These are phyloP conservation scores for Rhododendron simsii DNA, from an alignment of 148 eudicot genomes.

Conservation along the genomic window DNA sequence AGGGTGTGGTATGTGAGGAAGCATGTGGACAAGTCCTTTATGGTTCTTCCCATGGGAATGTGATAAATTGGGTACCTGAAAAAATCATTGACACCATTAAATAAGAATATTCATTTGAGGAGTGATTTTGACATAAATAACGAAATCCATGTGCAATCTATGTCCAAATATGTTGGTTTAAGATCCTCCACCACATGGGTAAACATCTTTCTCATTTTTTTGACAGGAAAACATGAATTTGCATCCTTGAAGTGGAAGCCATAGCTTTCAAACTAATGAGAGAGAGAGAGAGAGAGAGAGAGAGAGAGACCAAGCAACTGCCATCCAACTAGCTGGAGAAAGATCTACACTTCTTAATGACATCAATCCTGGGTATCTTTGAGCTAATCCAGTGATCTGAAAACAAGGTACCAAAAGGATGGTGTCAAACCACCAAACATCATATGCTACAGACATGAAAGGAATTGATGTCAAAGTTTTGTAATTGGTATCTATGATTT, in stretches of 20 bases:
- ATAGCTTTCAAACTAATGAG: neutral
- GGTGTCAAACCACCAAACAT: constrained; percentile 1
- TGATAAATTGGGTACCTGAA: constrained; percentile 96
- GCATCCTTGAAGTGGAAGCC: neutral
- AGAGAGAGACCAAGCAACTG: constrained; percentile 65
- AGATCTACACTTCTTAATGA: constrained; percentile 82
- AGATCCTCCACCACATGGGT: neutral
- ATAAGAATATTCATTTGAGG: neutral
- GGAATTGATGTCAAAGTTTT: neutral
- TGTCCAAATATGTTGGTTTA: neutral
- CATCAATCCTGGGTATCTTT: constrained; percentile 71
- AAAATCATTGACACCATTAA: neutral
- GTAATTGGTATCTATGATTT: neutral
- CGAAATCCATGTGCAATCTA: neutral
- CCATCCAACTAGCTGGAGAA: constrained; percentile 95
- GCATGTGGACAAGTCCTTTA: constrained; percentile 76
- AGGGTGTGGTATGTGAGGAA: constrained; percentile 92
- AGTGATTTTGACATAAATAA: neutral
- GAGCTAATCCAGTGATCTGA: constrained; percentile 64
- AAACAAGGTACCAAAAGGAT: constrained; percentile 8
- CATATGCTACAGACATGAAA: neutral
- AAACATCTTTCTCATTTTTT: neutral
- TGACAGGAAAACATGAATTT: neutral
- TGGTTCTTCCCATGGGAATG: constrained; percentile 81
- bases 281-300: constrained; percentile 5